Evolutionary conservation across 768 basidiomycete species (phyloP), one percentile per base, ranked within the genome.

Genomic region (Lactarius pseudohatsudake): DNA sequence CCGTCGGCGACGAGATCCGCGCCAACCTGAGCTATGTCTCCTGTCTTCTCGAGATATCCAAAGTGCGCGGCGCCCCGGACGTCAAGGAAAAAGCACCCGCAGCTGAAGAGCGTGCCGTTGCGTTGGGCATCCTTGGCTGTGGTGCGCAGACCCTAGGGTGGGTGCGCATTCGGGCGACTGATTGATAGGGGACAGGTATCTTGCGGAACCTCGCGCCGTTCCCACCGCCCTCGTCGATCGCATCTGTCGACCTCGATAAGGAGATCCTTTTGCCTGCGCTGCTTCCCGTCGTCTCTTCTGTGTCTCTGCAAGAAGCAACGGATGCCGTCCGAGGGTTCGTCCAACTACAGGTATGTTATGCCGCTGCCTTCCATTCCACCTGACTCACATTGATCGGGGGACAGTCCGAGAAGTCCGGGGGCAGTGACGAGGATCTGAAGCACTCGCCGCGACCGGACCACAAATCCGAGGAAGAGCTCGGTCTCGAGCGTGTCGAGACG

Each of bases 181-280:
- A 54, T 61, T 16, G 50, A n/a, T 47, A 41, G 26, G 34, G 34
- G 34, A 34, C 64, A 93, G 91, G 92, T 32, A 89, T 92, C 30
- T 71, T 94, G 64, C 84, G 85, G 32, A 94, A 95, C 72, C 79
- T 94, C 26, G 82, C 86, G 0, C 93, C 93, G 1, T 79, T 94
- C 38, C 87, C 90, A 1, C 84, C 86, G n/a, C 85, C 87, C 4
- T 83, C 86, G 34, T 77, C 81, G 13, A 83, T 81, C 4, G 86
- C 90, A 1, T 77, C 81, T 11, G 74, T 88, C 43, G 87, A 94
- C 72, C 76, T 92, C 47, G 89, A 91, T 74, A 86, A 82, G 68
- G 89, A 88, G 43, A 78, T 94, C 30, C 74, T 92, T 13, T 77
- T 94, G 20, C 92, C 92, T 10, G 79, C 89, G 50, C 80, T 94